phyloP scores from a whole-genome alignment of 2,329 filamentous ascomycete species.

The Penicillium sp. region DNA sequence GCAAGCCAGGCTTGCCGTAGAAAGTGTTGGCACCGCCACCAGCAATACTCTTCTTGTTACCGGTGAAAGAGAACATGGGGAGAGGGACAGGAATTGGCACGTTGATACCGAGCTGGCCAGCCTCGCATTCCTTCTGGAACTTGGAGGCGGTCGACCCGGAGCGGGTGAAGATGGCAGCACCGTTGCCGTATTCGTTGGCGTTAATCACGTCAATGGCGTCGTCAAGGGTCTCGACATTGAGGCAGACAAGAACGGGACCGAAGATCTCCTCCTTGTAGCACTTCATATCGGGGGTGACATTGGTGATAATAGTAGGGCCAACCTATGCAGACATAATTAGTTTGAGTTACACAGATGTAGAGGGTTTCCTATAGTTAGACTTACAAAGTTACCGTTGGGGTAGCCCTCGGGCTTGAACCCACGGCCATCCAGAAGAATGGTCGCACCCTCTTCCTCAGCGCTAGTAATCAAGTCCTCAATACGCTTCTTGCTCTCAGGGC shows the following conservation, averaged over 20 bases:
- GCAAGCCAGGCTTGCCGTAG: conserved; percentile 87
- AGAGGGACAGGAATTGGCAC: conserved; percentile 63
- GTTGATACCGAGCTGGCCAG: conserved; percentile 65
- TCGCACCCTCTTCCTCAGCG: conserved; percentile 62
- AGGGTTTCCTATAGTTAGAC: conserved; percentile 17
- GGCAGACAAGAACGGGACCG: conserved; percentile 62
- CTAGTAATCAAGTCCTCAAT: conserved; percentile 61
- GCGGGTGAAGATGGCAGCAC: conserved; percentile 63
- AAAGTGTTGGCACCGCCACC: conserved; percentile 92
- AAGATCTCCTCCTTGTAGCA: conserved; percentile 68
- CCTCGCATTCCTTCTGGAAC: conserved; percentile 65
- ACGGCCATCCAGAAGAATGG: conserved; percentile 61
- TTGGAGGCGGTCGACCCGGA: conserved; percentile 58
- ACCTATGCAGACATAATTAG: conserved; percentile 39
- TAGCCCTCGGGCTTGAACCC: conserved; percentile 61
- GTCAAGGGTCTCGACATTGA: conserved; percentile 59
- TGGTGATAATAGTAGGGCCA: conserved; percentile 63
- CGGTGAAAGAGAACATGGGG: conserved; percentile 64
- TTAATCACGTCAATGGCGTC: conserved; percentile 64
- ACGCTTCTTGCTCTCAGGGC: conserved; percentile 60
- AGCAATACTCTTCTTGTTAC: conserved; percentile 84
- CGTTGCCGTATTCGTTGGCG: conserved; percentile 65
- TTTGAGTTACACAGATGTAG: neutral
- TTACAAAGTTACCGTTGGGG: conserved; percentile 64
- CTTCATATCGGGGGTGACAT: conserved; percentile 63